Conservation (phyloP, 164 flowering plant genomes). For the Taxillus chinensis region DNA sequence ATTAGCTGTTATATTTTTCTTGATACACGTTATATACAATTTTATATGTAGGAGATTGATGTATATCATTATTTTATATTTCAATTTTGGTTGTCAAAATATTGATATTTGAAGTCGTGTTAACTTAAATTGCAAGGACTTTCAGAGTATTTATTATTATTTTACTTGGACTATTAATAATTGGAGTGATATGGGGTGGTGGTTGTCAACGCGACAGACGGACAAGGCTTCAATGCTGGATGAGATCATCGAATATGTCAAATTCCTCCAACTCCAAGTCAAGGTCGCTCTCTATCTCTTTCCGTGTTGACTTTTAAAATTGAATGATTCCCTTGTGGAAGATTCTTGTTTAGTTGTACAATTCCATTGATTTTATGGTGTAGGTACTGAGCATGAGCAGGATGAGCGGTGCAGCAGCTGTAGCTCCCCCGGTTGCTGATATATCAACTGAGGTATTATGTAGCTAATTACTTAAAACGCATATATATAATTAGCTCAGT, state of each 20-base stretch:
- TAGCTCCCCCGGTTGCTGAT: conserved; percentile 74
- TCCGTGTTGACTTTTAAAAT: background rate
- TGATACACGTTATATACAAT: too few species aligned
- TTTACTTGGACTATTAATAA: too few species aligned
- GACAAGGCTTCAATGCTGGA: conserved; percentile 99
- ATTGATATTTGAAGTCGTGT: too few species aligned
- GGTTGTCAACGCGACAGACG: conserved; percentile 54
- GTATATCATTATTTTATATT: too few species aligned
- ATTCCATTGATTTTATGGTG: background rate
- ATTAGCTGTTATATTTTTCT: too few species aligned
- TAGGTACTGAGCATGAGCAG: conserved; percentile 99
- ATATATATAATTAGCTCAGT: too few species aligned
- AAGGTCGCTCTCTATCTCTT: conserved; percentile 39
- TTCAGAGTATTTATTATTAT: too few species aligned
- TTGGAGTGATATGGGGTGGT: background rate
- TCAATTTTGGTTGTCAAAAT: too few species aligned
- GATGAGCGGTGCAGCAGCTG: conserved; percentile 90
- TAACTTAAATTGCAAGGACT: too few species aligned
- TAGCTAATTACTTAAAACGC: too few species aligned
- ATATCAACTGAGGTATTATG: conserved; percentile 30
- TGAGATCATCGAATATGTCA: conserved; percentile 97
- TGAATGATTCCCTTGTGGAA: conserved; percentile 7
- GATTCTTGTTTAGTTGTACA: background rate
- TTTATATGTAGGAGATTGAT: too few species aligned
- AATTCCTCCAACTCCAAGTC: conserved; percentile 99